Evolutionary conservation across 2,329 filamentous ascomycete genomes (phyloP), one percentile per base, ranked within the genome.

Genomic region (Lanzia echinophila): DNA sequence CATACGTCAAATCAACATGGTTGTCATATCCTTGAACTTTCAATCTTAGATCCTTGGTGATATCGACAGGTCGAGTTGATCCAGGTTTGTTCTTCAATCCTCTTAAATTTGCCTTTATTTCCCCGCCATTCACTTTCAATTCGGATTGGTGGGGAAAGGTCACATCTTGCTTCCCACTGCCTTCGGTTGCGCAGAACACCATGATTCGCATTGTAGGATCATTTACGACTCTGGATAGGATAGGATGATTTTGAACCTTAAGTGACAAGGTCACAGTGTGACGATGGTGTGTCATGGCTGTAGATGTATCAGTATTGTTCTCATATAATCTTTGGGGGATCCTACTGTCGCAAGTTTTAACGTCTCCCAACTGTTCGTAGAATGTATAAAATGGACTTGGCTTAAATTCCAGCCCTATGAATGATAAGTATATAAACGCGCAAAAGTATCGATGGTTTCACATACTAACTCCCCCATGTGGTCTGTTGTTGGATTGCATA

Each of bases 1-100:
- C 94, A 71, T 96, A 99, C 39, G 90, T 95, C 70, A 99, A 85
- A 55, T 87, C 82, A 57, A 99, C 74, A 47, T 76, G 83, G 67
- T 97, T 97, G 51, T 74, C 73, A 66, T 92, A 95, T 42, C 78
- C 77, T 17, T 76, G 66, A 11, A 83, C 80, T 59, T 81, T 84
- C 31, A 88, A 80, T 17, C 86, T 82, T 44, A 97, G 75, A 56
- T 82, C 79, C 60, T 80, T 75, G 7, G 94, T 99, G 58, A 99
- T 87, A 71, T 99, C 94, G 45, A 89, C 90, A 7, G 94, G 94
- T 64, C 90, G 84, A 39, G 94, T 99, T 43, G 94, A 95, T 20
- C 94, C 94, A 6, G 92, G 89, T 69, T 94, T 95, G 69, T 96
- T 96, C 72, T 99, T 99, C 58, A 99, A 72, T 4, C 94, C 94